Evolutionary conservation across 2,329 filamentous ascomycete genomes (phyloP).

Genomic region (Epichloe gansuensis): DNA sequence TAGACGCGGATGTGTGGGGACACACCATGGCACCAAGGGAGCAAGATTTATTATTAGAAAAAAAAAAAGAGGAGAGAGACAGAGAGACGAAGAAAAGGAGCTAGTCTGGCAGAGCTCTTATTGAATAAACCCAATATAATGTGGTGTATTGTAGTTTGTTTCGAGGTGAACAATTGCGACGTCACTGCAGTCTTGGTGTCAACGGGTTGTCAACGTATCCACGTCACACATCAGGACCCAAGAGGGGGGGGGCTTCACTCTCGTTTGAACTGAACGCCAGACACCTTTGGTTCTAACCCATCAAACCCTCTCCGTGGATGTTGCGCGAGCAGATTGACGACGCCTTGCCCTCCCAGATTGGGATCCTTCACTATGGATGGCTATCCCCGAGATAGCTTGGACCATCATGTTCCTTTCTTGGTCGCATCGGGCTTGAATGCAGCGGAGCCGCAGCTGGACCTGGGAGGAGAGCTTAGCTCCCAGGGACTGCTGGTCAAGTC

Average conservation of each 20-base stretch:
- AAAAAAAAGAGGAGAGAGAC: too few relatives aligned
- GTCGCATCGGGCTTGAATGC: slow-evolving; percentile 61
- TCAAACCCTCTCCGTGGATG: slow-evolving; percentile 1
- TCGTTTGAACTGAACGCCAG: background rate
- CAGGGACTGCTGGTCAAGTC: slow-evolving; percentile 53
- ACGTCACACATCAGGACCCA: too few relatives aligned
- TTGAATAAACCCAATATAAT: too few relatives aligned
- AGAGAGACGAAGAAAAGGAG: too few relatives aligned
- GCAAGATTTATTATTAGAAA: too few relatives aligned
- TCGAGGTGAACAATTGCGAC: too few relatives aligned
- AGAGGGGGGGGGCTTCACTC: background rate
- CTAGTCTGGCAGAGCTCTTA: too few relatives aligned
- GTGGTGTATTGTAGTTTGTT: too few relatives aligned
- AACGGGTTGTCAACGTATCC: too few relatives aligned
- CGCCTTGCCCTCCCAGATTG: slow-evolving; percentile 7
- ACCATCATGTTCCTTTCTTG: slow-evolving; percentile 76
- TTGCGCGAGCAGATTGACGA: slow-evolving; percentile 1
- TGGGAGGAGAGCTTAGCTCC: slow-evolving; percentile 41
- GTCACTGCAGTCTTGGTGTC: background rate
- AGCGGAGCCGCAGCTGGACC: slow-evolving; percentile 26
- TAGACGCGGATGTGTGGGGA: too few relatives aligned
- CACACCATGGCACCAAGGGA: too few relatives aligned
- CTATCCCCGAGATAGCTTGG: slow-evolving; percentile 66
- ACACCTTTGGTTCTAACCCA: slow-evolving; percentile 10
- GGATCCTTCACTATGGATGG: slow-evolving; percentile 50